Base-by-base conservation (phyloP, 2,329 filamentous ascomycete species). In the Mycosphaerelloides madeirae region DNA sequence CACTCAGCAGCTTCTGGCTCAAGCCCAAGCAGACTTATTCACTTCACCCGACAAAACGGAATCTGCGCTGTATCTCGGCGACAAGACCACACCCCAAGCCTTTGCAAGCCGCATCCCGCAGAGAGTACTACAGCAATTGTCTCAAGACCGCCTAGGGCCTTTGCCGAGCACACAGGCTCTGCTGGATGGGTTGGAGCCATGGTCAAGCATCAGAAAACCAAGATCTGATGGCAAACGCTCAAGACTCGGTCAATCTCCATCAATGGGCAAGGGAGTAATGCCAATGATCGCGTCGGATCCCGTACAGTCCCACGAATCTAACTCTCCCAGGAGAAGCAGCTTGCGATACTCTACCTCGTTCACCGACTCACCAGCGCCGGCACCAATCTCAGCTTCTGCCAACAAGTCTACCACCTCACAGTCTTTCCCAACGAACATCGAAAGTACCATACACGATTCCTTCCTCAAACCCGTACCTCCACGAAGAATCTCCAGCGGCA, bases 81-180 rank as follows among this genome's bases (percentile, higher is more conserved):
- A 51, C 14, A 33, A 50, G 22, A 44, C 18, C 14, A 50, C 48
- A 59, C 34, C 62, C 62, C 29, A 51, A 56, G 29, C 60, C 61
- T 18, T 65, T 64, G 32, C 65, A 62, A 42, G 31, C 7, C 13
- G 29, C n/a, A 25, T 9, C 7, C 8, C 14, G 18, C 49, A 53
- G 3, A 48, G 43, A 13, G 53, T 52, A 35, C 48, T 56, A 3
- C 45, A 31, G 31, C 44, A 42, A 14, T 48, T 56, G 13, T 56
- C 52, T 12, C 54, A 59, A 40, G 56, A 57, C 34, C 44, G 29
- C 11, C 25, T 41, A n/a, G n/a, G n/a, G 33, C 52, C 50, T 7
- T 28, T 58, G 38, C 60, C 68, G 25, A 70, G 67, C 44, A 74
- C 71, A 2, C 71, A 74, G 43, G 68, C 69, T 13, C 54, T 74